Conservation (phyloP, 257 asterid genomes). For the Solanum chilense region DNA sequence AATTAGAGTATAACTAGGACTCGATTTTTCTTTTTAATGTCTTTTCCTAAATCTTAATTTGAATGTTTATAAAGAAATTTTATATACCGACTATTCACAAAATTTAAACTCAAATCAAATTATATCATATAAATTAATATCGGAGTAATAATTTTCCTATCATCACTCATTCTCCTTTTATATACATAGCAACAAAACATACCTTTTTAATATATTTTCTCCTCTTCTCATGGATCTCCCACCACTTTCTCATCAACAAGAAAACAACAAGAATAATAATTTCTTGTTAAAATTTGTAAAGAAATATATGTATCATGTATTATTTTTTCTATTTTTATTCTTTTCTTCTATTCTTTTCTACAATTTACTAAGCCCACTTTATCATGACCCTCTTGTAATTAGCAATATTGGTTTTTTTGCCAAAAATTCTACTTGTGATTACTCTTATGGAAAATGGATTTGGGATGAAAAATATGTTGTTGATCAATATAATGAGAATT, state of each 20-base stretch:
- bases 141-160: neutral
- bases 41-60: neutral
- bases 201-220: neutral
- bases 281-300: slow-evolving; percentile 6
- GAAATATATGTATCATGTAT: slow-evolving; percentile 18
- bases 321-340: slow-evolving; percentile 21
- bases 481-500: slow-evolving; percentile 42
- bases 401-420: slow-evolving; percentile 17
- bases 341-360: slow-evolving; percentile 20
- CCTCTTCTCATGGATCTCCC: slow-evolving; percentile 25
- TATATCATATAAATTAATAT: too few relatives aligned
- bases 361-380: slow-evolving; percentile 11
- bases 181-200: neutral
- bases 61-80: neutral
- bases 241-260: neutral
- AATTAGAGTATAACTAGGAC: neutral
- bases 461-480: slow-evolving; percentile 41
- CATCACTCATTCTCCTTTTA: neutral
- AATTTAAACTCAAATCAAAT: too few relatives aligned
- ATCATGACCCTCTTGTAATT: slow-evolving; percentile 23
- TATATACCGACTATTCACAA: neutral
- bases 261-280: neutral
- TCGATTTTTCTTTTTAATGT: neutral
- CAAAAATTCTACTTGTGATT: slow-evolving; percentile 33
- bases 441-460: slow-evolving; percentile 63